Percentiles rank a stretch among this genome's conserved stretches.
Conservation (phyloP, 2,329 filamentous ascomycete species). For the Talaromyces rugulosus region DNA sequence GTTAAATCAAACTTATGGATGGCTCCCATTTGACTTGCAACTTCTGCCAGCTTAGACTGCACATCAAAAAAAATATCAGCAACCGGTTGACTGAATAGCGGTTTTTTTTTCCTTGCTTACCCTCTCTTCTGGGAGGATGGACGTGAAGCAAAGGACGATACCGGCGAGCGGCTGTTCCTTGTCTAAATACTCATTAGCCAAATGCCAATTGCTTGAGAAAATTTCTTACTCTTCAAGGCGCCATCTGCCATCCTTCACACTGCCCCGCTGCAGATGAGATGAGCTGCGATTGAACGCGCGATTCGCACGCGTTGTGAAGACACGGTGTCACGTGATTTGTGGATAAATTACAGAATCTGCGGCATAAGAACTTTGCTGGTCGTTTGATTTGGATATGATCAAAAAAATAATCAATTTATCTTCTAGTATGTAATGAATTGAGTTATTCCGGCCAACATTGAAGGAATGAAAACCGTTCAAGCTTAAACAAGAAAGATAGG, state of each 20-base stretch:
- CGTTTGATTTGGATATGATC: not conserved
- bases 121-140: constrained; percentile 71
- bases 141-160: constrained; percentile 82
- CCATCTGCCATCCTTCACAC: constrained; percentile 41
- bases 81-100: not conserved
- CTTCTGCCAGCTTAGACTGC: constrained; percentile 38
- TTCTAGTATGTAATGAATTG: not conserved
- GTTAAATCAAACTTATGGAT: constrained; percentile 86
- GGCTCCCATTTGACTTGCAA: constrained; percentile 76
- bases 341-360: not conserved
- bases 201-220: not conserved
- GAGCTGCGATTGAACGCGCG: not conserved
- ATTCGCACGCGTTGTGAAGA: not conserved
- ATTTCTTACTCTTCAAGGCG: constrained; percentile 28
- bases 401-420: not conserved
- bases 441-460: not conserved
- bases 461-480: not conserved
- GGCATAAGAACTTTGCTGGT: not conserved
- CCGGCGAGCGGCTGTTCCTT: constrained; percentile 63
- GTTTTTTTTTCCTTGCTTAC: constrained; percentile 45
- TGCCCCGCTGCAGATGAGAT: constrained; percentile 10
- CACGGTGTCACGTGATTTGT: not conserved
- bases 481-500: too few species aligned
- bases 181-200: constrained; percentile 37
- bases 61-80: constrained; percentile 9